phyloP scores from a whole-genome alignment of 2,329 filamentous ascomycete genomes.

The Alternaria sp. region DNA sequence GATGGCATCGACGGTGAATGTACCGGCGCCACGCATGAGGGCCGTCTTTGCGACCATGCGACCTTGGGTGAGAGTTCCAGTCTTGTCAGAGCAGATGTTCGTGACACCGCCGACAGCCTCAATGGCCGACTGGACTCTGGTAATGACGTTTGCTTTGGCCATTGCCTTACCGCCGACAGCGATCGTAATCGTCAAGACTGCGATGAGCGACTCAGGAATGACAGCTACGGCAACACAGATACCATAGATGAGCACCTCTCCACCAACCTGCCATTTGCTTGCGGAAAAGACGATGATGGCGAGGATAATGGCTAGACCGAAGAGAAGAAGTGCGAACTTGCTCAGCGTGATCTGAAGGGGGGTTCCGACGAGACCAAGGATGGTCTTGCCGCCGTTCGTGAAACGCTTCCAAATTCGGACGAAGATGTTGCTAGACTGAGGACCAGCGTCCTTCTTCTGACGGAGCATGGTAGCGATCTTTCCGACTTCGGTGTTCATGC shows the following conservation, averaged over 20 bases:
- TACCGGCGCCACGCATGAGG: conserved; percentile 45
- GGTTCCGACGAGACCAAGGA: conserved; percentile 76
- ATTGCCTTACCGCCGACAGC: conserved; percentile 51
- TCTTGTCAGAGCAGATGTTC: conserved; percentile 52
- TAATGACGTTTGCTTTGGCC: conserved; percentile 51
- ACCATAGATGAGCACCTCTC: conserved; percentile 56
- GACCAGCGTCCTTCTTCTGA: conserved; percentile 60
- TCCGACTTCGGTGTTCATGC: conserved; percentile 77
- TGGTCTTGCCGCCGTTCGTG: conserved; percentile 50
- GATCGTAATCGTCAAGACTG: conserved; percentile 72
- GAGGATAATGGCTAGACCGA: conserved; percentile 69
- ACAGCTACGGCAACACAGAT: conserved; percentile 57
- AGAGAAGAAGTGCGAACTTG: conserved; percentile 69
- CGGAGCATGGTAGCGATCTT: conserved; percentile 74
- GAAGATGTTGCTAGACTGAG: conserved; percentile 56
- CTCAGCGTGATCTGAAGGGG: conserved; percentile 84
- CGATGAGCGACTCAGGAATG: conserved; percentile 63
- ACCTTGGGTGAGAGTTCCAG: conserved; percentile 49
- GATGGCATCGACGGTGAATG: conserved; percentile 41
- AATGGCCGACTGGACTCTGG: conserved; percentile 48
- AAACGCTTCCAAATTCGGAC: conserved; percentile 35
- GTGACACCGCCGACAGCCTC: conserved; percentile 52
- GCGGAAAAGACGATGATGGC: conserved; percentile 72
- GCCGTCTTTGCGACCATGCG: conserved; percentile 50
- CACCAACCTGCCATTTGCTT: conserved; percentile 55